Evolutionary conservation across 129 eudicot species (phyloP), one percentile per base, ranked within the genome.

Genomic region (Pulicaria dysenterica): DNA sequence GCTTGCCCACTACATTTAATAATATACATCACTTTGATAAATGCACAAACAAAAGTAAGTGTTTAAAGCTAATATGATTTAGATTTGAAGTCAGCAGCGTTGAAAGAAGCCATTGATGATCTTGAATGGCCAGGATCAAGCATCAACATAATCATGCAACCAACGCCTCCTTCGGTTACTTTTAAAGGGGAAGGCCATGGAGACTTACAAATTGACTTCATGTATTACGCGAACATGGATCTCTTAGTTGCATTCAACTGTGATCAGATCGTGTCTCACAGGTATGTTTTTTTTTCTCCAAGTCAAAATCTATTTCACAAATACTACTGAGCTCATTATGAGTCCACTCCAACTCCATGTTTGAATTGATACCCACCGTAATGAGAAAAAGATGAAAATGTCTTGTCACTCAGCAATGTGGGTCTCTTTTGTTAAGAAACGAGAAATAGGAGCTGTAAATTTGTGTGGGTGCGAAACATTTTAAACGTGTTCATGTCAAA

Each of bases 71-170:
- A 6, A 41, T 17, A 50, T 24, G 53, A 16, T 69, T 53, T 34
- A 34, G 9, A n/a, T 58, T 59, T 69, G 16, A 83, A 94, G 99
- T 90, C 97, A 61, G 89, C 99, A 81, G 91, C 93, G 61, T 68
- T 94, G 67, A 90, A 94, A 82, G 97, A 90, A 90, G 99, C 99
- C 64, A 88, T 94, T 61, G 99, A 94, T 68, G 99, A 94, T 73
- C 89, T 94, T 46, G 99, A 94, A 81, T 94, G 98, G 98, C 97
- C 98, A 10, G 98, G 97, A 10, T 87, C 98, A 69, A 90, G 93
- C 83, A 86, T 94, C 67, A 87, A 87, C 70, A 84, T 94, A 71
- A 78, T 46, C 64, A 73, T 94, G 59, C 91, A 88, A 72, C 99
- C 99, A 65, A 24, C 24, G 45, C 99, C 99, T 49, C 99, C 99